Evolutionary conservation across 163 green algal genomes (phyloP).

Genomic region (Scenedesmus sp.): DNA sequence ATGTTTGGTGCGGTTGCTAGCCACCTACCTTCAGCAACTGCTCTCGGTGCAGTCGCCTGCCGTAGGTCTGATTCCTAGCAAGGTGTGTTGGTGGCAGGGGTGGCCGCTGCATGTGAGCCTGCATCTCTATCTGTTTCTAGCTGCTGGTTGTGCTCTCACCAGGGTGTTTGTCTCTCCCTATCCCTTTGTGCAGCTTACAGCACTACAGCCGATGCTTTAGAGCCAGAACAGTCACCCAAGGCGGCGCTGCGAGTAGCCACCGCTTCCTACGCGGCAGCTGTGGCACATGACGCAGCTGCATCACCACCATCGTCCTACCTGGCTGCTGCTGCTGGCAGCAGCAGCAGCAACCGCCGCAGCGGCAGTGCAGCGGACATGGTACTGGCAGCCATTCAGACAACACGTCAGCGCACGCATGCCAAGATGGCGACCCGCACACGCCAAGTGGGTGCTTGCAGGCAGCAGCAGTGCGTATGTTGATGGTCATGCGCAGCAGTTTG

Average conservation of each 20-base stretch:
- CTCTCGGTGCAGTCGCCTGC: no score
- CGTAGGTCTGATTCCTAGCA: neutral
- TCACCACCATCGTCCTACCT: neutral
- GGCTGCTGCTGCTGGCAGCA: neutral
- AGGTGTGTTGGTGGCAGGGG: no score
- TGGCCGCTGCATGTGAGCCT: no score
- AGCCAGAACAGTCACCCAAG: neutral
- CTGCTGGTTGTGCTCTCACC: no score
- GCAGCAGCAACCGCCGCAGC: neutral
- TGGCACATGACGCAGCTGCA: neutral
- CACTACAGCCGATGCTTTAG: neutral
- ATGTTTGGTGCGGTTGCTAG: no score
- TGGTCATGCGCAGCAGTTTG: neutral
- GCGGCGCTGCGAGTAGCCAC: slow-evolving; percentile 10
- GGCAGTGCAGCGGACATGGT: slow-evolving; percentile 39
- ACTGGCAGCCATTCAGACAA: slow-evolving; percentile 41
- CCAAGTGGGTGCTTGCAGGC: neutral
- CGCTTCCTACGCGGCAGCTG: neutral
- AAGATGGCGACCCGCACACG: neutral
- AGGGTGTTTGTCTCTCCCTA: no score
- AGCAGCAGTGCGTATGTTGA: no score
- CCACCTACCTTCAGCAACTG: no score
- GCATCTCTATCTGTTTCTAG: no score
- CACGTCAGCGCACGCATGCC: slow-evolving; percentile 28
- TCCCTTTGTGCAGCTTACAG: neutral